Base-by-base conservation (phyloP, 257 asterid species). In the Mitragyna speciosa region DNA sequence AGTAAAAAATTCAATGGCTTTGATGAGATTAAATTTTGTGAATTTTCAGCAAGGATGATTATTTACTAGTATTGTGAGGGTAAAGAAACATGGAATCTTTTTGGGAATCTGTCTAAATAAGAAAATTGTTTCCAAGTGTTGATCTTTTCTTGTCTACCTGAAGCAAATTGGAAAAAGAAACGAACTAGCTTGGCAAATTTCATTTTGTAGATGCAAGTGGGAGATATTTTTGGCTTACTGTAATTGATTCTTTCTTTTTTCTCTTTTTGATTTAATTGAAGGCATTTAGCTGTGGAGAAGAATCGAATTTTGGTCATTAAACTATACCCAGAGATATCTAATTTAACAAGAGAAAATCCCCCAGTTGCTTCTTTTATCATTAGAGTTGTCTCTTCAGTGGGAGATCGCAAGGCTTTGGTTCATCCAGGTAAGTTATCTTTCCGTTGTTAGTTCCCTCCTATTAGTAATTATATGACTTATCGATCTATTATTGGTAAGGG, bases 251-350 rank as follows among this genome's bases (percentile, higher is more conserved):
- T 77, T 19, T 36, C 31, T 33, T 56, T 70, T 8, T 81, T 15
- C 56, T 36, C 41, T 36, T 36, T 36, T 36, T 71, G 45, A 59
- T 76, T 54, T 52, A 54, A 79, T 49, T 89, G 85, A 87, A 95
- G 99, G 99, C 96, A 91, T 83, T 89, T 95, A 80, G 92, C 92
- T 39, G 79, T 93, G 90, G 98, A 95, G 91, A 95, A 93, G 90
- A 95, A 87, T 82, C 86, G 97, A 76, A 80, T 86, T 67, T 76
- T 95, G 88, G 83, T 69, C 45, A 87, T 95, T 67, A 95, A 90
- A 78, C 43, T 95, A 85, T 93, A 83, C 84, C 99, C 99, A 0
- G 99, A 91, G 80, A 80, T 89, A 80, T 92, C 97, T 6, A 90
- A 88, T 82, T 72, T 84, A 41, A 90, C 96, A 2, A 88, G 93